These are phyloP conservation scores for Fusarium humuli DNA, from an alignment of 2,329 filamentous ascomycete genomes.

Conservation along the genomic window DNA sequence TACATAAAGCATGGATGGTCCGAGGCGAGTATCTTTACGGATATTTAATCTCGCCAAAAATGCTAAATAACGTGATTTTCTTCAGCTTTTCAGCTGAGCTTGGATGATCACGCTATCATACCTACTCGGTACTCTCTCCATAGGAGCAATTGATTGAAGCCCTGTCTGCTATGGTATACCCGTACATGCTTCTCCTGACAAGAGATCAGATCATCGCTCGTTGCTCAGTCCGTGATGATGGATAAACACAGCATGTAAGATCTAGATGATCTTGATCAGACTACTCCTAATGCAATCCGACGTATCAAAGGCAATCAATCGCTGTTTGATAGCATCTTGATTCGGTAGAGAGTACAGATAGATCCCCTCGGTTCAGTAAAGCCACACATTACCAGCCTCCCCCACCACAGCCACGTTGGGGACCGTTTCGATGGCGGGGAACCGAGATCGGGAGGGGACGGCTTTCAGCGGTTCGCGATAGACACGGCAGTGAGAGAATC, in stretches of 20 bases:
- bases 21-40: slow-evolving; percentile 10
- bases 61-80: slow-evolving; percentile 30
- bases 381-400: slow-evolving; percentile 43
- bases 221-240: background rate
- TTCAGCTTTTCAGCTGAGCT: slow-evolving; percentile 19
- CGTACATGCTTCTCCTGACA: background rate
- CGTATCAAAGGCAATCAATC: background rate
- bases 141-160: background rate
- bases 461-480: slow-evolving; percentile 40
- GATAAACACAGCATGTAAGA: background rate
- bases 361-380: background rate
- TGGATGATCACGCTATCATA: slow-evolving; percentile 11
- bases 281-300: background rate
- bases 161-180: background rate
- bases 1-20: slow-evolving; percentile 3
- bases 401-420: slow-evolving; percentile 40
- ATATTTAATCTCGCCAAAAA: slow-evolving; percentile 37
- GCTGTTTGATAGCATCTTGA: background rate
- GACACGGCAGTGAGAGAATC: slow-evolving; percentile 18
- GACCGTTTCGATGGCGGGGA: slow-evolving; percentile 26
- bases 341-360: background rate
- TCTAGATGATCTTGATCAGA: background rate
- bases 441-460: slow-evolving; percentile 45
- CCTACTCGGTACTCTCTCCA: background rate
- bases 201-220: background rate